Conservation (phyloP, 192 early-diverging fungal genomes). For the Coemansia biformis region DNA sequence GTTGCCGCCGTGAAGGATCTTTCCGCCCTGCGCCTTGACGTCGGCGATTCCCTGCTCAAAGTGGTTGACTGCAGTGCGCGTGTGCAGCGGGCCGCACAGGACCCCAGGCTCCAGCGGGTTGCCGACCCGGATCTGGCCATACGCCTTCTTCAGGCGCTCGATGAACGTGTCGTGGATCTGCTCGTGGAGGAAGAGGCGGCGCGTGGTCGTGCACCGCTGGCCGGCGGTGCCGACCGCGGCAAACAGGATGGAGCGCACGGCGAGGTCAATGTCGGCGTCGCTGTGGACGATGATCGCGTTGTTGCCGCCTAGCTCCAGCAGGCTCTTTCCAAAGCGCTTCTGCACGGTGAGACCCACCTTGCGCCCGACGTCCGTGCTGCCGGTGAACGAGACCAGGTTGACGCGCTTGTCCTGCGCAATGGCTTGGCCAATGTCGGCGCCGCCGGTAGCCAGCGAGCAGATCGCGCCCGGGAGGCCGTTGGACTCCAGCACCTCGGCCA, state of each 20-base stretch:
- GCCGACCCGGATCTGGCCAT: constrained; percentile 80
- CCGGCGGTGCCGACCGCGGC: constrained; percentile 95
- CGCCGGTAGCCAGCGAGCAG: constrained; percentile 79
- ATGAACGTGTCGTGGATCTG: constrained; percentile 81
- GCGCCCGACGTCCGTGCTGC: constrained; percentile 72
- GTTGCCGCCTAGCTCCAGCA: constrained; percentile 93
- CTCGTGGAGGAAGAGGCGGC: constrained; percentile 85
- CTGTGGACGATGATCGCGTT: constrained; percentile 90
- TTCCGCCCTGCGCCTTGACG: constrained; percentile 79
- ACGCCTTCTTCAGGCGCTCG: constrained; percentile 72
- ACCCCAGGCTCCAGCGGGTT: constrained; percentile 76
- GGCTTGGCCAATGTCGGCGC: constrained; percentile 74
- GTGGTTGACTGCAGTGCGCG: constrained; percentile 69
- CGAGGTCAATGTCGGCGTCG: constrained; percentile 87
- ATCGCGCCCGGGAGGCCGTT: constrained; percentile 79
- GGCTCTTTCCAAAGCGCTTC: constrained; percentile 76
- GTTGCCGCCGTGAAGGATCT: constrained; percentile 79
- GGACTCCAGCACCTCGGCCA: constrained; percentile 72
- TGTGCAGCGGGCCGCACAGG: constrained; percentile 91
- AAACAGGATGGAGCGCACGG: constrained; percentile 80
- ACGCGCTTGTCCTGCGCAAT: constrained; percentile 67
- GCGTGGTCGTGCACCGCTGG: constrained; percentile 91
- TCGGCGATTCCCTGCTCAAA: constrained; percentile 71
- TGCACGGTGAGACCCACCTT: constrained; percentile 77
- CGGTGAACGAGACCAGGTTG: constrained; percentile 85